Base-by-base conservation (phyloP, 2,329 filamentous ascomycete species). In the Xylaria sp. region DNA sequence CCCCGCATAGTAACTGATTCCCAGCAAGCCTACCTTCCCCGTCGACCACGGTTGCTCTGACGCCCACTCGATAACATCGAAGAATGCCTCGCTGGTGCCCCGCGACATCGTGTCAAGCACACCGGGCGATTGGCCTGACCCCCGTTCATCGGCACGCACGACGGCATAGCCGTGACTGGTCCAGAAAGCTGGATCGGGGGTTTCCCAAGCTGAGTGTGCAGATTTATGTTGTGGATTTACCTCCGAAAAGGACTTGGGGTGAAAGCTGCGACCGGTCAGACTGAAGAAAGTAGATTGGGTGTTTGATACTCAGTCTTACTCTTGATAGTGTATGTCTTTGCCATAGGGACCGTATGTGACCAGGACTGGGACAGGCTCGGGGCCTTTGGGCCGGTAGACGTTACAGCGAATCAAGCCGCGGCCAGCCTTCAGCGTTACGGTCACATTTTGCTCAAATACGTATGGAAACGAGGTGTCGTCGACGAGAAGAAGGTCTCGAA, bases 331-430 rank as follows among this genome's bases (percentile, higher is more conserved):
- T 44, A 92, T 91, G 73, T 93, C 90, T 73, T 93, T 93, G 55
- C 91, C 91, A 71, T 93, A 93, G 0, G 91, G 91, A 0, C 91
- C 91, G 72, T 93, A 93, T 0, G 90, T 93, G 1, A 91, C 87
- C 9, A 93, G 77, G 0, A 91, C 90, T 0, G 91, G 91, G 25
- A 84, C 56, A 46, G 39, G 39, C 13, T 13, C 7, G 15, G 39
- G n/a, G 13, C 34, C 18, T 46, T 44, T 66, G 13, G 63, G 63
- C 2, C 61, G 61, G 34, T 69, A 65, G 9, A 68, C 44, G 25
- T 68, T 68, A 25, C 58, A 63, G 25, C 65, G 34, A 3, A 68
- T 59, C 1, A 63, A 34, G 3, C 59, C 58, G 41, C 32, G 41
- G 5, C 44, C 59, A 1, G 20, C 39, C 28, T 63, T 37, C 1